These are phyloP conservation scores for Lentinula guzmanii DNA, from an alignment of 768 basidiomycete genomes.

Conservation along the genomic window DNA sequence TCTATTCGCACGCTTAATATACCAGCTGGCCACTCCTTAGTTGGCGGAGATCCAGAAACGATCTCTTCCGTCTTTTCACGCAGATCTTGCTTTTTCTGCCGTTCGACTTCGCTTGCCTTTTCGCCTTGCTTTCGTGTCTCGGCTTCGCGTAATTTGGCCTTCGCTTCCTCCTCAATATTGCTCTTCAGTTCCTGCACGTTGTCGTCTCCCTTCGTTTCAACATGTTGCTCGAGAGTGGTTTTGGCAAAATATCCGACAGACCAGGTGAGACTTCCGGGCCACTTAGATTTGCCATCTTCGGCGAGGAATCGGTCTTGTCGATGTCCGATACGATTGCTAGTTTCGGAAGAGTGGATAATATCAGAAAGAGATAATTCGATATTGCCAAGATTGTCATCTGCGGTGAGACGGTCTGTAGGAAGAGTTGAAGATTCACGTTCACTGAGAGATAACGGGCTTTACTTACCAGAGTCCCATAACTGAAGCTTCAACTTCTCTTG, in stretches of 20 bases:
- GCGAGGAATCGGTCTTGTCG: constrained; percentile 41
- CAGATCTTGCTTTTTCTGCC: constrained; percentile 28
- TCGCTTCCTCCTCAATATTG: constrained; percentile 30
- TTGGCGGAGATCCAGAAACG: constrained; percentile 44
- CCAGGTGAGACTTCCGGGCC: constrained; percentile 37
- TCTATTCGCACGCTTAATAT: constrained; percentile 62
- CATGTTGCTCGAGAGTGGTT: constrained; percentile 33
- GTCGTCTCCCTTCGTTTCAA: constrained; percentile 23
- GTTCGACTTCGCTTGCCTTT: constrained; percentile 23
- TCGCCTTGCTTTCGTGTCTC: constrained; percentile 13
- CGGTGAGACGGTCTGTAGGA: constrained; percentile 31
- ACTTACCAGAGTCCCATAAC: constrained; percentile 66
- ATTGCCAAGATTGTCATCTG: constrained; percentile 45
- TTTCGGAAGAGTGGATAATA: constrained; percentile 24
- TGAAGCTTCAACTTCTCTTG: constrained; percentile 60
- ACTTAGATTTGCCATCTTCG: constrained; percentile 17
- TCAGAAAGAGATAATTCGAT: constrained; percentile 35
- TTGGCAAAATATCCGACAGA: constrained; percentile 49
- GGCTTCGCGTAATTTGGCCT: constrained; percentile 23
- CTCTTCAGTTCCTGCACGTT: constrained; percentile 10
- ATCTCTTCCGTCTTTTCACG: constrained; percentile 29
- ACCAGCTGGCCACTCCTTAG: constrained; percentile 58
- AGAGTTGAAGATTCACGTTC: background rate
- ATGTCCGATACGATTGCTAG: constrained; percentile 40
- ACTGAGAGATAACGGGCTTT: background rate